phyloP scores from a whole-genome alignment of 2,329 filamentous ascomycete species.

The Ophiostoma sp. region DNA sequence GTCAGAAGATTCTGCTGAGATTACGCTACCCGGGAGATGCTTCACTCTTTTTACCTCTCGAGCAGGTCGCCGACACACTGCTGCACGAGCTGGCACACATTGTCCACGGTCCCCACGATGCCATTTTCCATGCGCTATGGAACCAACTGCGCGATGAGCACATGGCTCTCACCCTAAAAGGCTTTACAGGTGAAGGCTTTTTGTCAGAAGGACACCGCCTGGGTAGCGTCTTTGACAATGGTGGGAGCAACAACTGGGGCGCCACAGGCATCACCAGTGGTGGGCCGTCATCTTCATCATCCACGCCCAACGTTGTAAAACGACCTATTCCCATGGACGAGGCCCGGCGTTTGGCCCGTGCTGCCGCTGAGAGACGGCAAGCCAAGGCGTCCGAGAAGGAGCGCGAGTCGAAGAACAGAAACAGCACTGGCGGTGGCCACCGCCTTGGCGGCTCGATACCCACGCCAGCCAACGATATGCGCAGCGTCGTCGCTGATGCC shows the following conservation, averaged over 20 bases:
- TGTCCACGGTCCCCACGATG: constrained; percentile 78
- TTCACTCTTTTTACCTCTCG: constrained; percentile 74
- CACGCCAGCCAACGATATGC: constrained; percentile 60
- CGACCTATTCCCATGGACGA: constrained; percentile 66
- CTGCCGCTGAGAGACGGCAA: constrained; percentile 70
- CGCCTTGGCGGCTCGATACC: constrained; percentile 62
- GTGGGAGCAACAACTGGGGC: not conserved
- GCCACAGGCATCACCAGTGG: constrained; percentile 22
- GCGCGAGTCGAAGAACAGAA: constrained; percentile 56
- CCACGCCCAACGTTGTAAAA: not conserved
- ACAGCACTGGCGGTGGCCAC: constrained; percentile 61
- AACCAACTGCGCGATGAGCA: constrained; percentile 87
- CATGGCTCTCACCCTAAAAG: constrained; percentile 71
- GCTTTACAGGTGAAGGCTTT: constrained; percentile 90
- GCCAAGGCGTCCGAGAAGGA: constrained; percentile 37
- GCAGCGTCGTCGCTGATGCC: constrained; percentile 70
- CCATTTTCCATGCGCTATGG: constrained; percentile 81
- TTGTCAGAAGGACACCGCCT: constrained; percentile 72
- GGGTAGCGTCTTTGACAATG: constrained; percentile 52
- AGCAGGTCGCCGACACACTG: constrained; percentile 85
- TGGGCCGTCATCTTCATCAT: not conserved
- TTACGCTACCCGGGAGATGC: constrained; percentile 74
- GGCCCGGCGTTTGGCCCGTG: constrained; percentile 70
- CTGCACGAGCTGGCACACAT: constrained; percentile 93
- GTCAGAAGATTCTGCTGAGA: constrained; percentile 78